phyloP scores from a whole-genome alignment of 768 basidiomycete species.

The Mycena galericulata region DNA sequence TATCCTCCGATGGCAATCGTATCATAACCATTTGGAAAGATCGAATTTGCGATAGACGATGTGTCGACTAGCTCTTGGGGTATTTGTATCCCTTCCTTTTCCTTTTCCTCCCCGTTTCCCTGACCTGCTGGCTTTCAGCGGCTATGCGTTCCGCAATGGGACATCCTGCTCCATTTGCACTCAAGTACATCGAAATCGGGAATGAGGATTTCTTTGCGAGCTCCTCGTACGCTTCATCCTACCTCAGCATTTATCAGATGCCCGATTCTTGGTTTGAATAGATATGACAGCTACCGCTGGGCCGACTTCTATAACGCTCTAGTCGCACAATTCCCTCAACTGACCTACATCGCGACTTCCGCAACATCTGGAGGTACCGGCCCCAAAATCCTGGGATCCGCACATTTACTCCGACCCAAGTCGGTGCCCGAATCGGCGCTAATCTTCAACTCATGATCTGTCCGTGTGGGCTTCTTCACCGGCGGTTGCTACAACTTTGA shows the following conservation, averaged over 20 bases:
- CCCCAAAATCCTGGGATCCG: too few relatives aligned
- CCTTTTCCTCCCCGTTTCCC: neutral
- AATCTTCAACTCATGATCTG: neutral
- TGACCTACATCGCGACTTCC: too few relatives aligned
- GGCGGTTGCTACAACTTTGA: neutral
- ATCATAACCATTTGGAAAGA: neutral
- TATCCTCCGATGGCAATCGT: neutral
- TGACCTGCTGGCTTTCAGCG: conserved; percentile 44
- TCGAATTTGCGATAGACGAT: neutral
- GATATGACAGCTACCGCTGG: neutral
- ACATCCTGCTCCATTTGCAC: conserved; percentile 62
- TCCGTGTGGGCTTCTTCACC: neutral
- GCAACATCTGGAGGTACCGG: too few relatives aligned
- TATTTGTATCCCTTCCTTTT: neutral
- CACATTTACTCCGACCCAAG: too few relatives aligned
- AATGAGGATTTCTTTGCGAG: conserved; percentile 52
- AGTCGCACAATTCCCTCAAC: neutral
- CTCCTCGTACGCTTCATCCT: neutral
- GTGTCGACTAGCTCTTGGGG: neutral
- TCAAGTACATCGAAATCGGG: conserved; percentile 64
- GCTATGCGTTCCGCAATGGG: conserved; percentile 65
- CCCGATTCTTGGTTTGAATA: too few relatives aligned
- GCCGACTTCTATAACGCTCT: neutral
- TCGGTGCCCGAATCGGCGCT: too few relatives aligned
- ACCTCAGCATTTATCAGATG: too few relatives aligned